Base-by-base conservation (phyloP, 192 early-diverging fungal genomes). In the Glomus cerebriforme region DNA sequence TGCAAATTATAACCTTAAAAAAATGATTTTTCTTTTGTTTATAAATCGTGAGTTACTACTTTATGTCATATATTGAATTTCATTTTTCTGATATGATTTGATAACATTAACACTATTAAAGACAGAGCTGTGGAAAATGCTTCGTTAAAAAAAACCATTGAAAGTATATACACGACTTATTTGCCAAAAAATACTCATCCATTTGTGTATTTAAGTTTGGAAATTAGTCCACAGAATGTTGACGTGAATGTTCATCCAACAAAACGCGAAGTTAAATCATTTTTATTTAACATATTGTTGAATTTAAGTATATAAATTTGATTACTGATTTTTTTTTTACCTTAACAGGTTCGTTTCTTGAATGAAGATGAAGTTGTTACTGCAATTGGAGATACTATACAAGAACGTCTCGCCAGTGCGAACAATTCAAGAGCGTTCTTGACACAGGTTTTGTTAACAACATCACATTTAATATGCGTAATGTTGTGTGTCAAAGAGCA, bases 211-310 rank as follows among this genome's bases (percentile, higher is more conserved):
- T 82, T 99, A 45, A 90, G 91, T 64, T 83, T 99, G n/a, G 88
- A 90, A 24, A 93, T 99, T 72, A 92, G 92, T 43, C 94, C 97
- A 0, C 83, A 91, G 62, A 95, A 94, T 76, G 92, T 99, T 3
- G 98, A 99, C 81, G 98, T 99, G 2, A 99, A 99, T 82, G 96
- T 99, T 1, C 98, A 99, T 83, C 97, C 98, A 1, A 98, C 98
- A 37, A 99, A 99, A 77, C 89, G 92, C 9, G 93, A 97, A 86
- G 92, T 91, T 70, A 27, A 77, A 47, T 19, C 17, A 12, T 62
- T 37, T 66, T 43, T 12, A 2, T 31, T 29, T 75, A 10, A 19
- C 5, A 43, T 43, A 27, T 7, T 35, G n/a, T 32, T 31, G 24
- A 27, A 29, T n/a, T 27, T 32, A 9, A n/a, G 9, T 47, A 37